Evolutionary conservation across 257 asterid species (phyloP).

Genomic region (Salvia hispanica): DNA sequence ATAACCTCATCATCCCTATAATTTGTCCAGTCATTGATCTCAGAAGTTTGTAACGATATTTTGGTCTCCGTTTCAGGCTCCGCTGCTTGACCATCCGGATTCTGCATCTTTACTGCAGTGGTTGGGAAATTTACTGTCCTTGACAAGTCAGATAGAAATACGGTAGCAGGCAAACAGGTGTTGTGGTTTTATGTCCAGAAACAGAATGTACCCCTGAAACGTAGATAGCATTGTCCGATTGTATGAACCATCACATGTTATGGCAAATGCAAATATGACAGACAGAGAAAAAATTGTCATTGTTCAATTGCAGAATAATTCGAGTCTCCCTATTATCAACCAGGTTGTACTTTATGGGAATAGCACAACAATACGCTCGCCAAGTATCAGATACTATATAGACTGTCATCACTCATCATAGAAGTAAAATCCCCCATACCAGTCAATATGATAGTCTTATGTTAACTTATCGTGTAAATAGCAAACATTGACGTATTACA

Average conservation of each 20-base stretch:
- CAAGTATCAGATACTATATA: background rate
- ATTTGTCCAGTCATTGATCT: constrained; percentile 59
- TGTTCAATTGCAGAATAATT: background rate
- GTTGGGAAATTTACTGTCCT: constrained; percentile 12
- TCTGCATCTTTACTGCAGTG: constrained; percentile 47
- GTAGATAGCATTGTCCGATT: background rate
- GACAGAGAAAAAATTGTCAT: background rate
- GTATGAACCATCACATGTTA: background rate
- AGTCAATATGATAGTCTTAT: background rate
- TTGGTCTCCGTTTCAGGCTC: constrained; percentile 43
- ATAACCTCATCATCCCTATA: constrained; percentile 73
- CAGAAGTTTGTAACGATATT: constrained; percentile 44
- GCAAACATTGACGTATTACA: background rate
- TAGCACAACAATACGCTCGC: background rate
- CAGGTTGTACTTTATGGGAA: background rate
- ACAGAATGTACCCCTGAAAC: constrained; percentile 25
- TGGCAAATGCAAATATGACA: constrained; percentile 6
- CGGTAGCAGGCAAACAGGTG: constrained; percentile 25
- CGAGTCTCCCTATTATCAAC: background rate
- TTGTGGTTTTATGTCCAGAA: constrained; percentile 23
- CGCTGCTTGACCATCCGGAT: constrained; percentile 45
- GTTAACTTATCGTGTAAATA: no score
- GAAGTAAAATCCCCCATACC: background rate
- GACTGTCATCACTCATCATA: background rate
- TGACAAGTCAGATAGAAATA: constrained; percentile 12